Percentiles rank a stretch among this genome's conserved stretches.
These are phyloP conservation scores for Heterobasidion parviporum DNA, from an alignment of 1,284 basidiomycete genomes.

Conservation along the genomic window DNA sequence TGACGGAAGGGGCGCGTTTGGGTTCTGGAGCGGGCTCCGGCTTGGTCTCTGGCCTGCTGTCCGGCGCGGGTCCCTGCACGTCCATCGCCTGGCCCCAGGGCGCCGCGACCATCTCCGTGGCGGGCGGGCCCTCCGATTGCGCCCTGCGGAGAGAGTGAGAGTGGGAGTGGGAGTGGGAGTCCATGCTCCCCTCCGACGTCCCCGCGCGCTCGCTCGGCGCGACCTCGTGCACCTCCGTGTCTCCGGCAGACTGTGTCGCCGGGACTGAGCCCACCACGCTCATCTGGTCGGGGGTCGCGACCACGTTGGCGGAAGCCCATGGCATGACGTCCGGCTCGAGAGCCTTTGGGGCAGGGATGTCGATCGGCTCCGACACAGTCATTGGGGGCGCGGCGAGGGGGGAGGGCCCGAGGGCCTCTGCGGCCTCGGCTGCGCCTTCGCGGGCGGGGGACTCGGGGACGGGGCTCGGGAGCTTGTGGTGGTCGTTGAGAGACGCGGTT, in stretches of 20 bases:
- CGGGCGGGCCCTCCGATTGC: conserved; percentile 3
- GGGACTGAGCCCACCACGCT: not conserved
- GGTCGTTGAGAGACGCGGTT: conserved; percentile 7
- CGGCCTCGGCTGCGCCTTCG: conserved; percentile 26
- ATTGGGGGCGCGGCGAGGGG: conserved; percentile 5
- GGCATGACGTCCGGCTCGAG: not conserved
- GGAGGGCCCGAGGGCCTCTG: conserved; percentile 4
- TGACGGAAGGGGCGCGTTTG: not conserved
- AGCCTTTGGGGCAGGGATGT: not conserved
- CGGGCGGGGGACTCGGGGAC: conserved; percentile 48
- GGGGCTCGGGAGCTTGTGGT: conserved; percentile 31
- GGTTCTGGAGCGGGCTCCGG: conserved; percentile 7
- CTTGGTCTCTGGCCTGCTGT: conserved; percentile 20
- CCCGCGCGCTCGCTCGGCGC: not conserved
- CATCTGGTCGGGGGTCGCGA: conserved; percentile 3
- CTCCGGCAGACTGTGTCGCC: not conserved
- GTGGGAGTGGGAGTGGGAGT: conserved; percentile 4
- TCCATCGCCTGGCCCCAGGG: conserved; percentile 2
- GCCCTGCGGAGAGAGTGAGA: conserved; percentile 4
- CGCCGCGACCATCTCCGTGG: conserved; percentile 4
- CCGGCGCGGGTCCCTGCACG: conserved; percentile 1
- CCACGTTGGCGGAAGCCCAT: not conserved
- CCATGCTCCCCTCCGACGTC: not conserved
- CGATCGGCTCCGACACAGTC: conserved; percentile 4
- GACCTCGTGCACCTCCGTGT: not conserved